Percentiles rank a stretch among this genome's conserved stretches.
Conservation (phyloP, 2,329 filamentous ascomycete species). For the Fusarium miscanthi region DNA sequence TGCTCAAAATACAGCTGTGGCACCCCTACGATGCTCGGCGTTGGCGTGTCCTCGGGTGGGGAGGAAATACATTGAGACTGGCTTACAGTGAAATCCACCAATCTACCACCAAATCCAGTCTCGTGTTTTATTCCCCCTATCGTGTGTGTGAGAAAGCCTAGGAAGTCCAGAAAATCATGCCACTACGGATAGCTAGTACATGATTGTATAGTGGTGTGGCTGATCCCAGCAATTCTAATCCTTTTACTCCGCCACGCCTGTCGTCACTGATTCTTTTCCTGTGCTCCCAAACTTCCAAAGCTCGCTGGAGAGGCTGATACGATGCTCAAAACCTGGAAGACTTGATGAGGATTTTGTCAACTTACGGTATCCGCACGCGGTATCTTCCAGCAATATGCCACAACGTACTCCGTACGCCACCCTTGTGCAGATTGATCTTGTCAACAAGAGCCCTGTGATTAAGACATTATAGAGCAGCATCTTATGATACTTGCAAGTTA, state of each 20-base stretch:
- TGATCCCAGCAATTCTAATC: slow-evolving; percentile 30
- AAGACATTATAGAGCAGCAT: not conserved
- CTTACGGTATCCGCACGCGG: not conserved
- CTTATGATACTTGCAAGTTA: not conserved
- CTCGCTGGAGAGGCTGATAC: slow-evolving; percentile 25
- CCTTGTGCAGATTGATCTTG: slow-evolving; percentile 24
- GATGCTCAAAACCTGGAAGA: slow-evolving; percentile 19
- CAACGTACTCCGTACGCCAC: slow-evolving; percentile 38
- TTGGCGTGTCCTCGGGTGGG: not conserved
- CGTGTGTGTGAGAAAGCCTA: slow-evolving; percentile 30
- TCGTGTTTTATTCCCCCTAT: no score
- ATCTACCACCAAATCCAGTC: no score
- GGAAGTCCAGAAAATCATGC: not conserved
- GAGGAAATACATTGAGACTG: no score
- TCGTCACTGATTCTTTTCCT: slow-evolving; percentile 22
- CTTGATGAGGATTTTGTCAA: slow-evolving; percentile 11
- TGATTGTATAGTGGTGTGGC: slow-evolving; percentile 32
- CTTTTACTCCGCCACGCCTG: slow-evolving; percentile 36
- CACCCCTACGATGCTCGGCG: slow-evolving; percentile 23
- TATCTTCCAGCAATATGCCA: slow-evolving; percentile 29
- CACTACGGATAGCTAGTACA: slow-evolving; percentile 12
- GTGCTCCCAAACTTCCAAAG: slow-evolving; percentile 19
- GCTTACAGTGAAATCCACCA: no score
- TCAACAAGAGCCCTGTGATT: slow-evolving; percentile 30
- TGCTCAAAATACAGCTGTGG: slow-evolving; percentile 20